phyloP scores from a whole-genome alignment of 1,139 yeast species.

The Eremothecium coryli region DNA sequence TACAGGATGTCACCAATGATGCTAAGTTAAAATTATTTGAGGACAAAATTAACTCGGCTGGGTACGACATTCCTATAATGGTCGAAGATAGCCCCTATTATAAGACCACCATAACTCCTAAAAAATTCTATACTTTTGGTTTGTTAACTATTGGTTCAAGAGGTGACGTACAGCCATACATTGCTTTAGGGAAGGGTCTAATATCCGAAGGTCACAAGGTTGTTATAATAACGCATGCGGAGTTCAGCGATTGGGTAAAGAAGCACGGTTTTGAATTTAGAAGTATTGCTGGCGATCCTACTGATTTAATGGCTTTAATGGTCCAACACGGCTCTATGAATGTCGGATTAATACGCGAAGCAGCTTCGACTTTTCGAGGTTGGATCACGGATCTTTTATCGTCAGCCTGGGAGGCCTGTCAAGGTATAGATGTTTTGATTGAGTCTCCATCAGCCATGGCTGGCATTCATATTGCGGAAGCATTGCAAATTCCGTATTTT shows the following conservation, averaged over 20 bases:
- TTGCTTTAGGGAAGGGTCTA: conserved; percentile 77
- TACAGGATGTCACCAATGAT: conserved; percentile 26
- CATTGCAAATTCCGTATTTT: conserved; percentile 78
- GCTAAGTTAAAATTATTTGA: conserved; percentile 58
- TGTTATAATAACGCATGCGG: conserved; percentile 76
- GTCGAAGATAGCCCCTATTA: conserved; percentile 55
- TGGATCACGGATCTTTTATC: conserved; percentile 70
- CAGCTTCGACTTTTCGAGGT: conserved; percentile 61
- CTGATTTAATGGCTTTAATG: conserved; percentile 86
- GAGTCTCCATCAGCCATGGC: conserved; percentile 96
- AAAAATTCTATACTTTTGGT: conserved; percentile 50
- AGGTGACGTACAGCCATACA: conserved; percentile 95
- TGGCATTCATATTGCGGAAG: conserved; percentile 92
- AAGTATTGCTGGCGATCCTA: conserved; percentile 86
- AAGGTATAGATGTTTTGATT: conserved; percentile 70
- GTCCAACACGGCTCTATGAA: conserved; percentile 84
- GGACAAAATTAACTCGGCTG: conserved; percentile 50
- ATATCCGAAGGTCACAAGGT: conserved; percentile 73
- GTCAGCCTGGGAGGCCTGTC: conserved; percentile 80
- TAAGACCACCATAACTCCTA: conserved; percentile 45
- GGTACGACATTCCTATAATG: conserved; percentile 56
- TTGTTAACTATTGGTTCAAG: conserved; percentile 85
- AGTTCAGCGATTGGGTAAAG: conserved; percentile 68
- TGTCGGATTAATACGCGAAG: conserved; percentile 74
- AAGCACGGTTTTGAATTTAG: conserved; percentile 58